A percentile compares a stretch with the other conserved stretches of the same genome.
Conservation (phyloP, 192 early-diverging fungal genomes). For the Rhizophagus prolifer region DNA sequence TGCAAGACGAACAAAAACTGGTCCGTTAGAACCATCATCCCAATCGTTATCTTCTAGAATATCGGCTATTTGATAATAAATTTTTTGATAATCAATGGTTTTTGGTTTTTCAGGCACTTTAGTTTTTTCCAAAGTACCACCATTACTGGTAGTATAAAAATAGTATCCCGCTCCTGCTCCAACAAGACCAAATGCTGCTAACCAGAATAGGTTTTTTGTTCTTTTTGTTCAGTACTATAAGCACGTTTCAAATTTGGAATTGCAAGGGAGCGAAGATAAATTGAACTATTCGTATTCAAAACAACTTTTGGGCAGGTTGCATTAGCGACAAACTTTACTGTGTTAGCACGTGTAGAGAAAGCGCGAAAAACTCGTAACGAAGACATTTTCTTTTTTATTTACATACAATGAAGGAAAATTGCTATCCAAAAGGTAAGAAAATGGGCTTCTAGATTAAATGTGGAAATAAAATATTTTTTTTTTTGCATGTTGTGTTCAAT, state of each 20-base stretch:
- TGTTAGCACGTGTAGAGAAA: background rate
- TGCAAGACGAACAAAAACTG: conserved; percentile 77
- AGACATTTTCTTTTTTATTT: background rate
- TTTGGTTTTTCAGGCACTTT: conserved; percentile 43
- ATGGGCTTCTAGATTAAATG: too few species aligned
- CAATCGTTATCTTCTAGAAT: conserved; percentile 75
- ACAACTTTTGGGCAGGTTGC: background rate
- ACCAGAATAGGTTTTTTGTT: conserved; percentile 20
- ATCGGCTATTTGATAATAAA: conserved; percentile 77
- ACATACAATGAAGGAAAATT: background rate
- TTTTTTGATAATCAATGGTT: conserved; percentile 63
- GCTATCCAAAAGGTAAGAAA: too few species aligned
- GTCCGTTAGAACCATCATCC: conserved; percentile 79
- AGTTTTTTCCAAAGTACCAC: conserved; percentile 9
- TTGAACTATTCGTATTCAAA: background rate
- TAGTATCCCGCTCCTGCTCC: conserved; percentile 16
- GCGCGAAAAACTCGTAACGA: conserved; percentile 12
- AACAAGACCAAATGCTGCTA: conserved; percentile 1
- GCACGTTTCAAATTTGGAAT: background rate
- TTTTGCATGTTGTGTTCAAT: too few species aligned
- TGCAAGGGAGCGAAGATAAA: background rate
- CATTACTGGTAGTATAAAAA: background rate
- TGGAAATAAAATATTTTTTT: too few species aligned
- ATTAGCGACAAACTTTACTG: background rate
- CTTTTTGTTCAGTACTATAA: background rate